Evolutionary conservation across 2,329 filamentous ascomycete genomes (phyloP).

Genomic region (Talaromyces piceae): DNA sequence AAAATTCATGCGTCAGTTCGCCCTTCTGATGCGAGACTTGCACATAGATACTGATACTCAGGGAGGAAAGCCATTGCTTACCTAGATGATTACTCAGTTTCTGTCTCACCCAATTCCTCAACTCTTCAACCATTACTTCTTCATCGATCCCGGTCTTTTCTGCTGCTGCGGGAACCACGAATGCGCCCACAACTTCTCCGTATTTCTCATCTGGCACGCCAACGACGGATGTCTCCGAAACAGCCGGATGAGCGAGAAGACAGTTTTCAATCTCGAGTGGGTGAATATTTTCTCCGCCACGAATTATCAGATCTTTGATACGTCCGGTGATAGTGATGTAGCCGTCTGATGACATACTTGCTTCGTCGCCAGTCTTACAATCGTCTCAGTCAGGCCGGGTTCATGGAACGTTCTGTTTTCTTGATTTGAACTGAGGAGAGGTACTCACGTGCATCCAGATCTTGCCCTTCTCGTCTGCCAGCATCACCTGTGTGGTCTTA

Average conservation of each 20-base stretch:
- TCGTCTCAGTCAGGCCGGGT: neutral
- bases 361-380: conserved; percentile 89
- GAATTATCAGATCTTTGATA: conserved; percentile 93
- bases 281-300: conserved; percentile 92
- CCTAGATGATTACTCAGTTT: conserved; percentile 64
- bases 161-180: conserved; percentile 53
- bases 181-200: conserved; percentile 81
- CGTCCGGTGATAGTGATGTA: conserved; percentile 84
- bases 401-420: neutral
- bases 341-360: conserved; percentile 70
- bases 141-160: conserved; percentile 25
- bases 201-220: conserved; percentile 75
- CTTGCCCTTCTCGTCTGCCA: conserved; percentile 48
- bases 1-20: neutral
- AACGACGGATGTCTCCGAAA: conserved; percentile 74
- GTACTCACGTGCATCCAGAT: conserved; percentile 67
- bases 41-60: neutral
- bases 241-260: conserved; percentile 61
- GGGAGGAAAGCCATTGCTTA: conserved; percentile 27
- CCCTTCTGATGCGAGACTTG: neutral
- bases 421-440: neutral
- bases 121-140: conserved; percentile 48
- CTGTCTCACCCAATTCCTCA: conserved; percentile 64
- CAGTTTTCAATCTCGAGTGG: conserved; percentile 89
- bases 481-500: conserved; percentile 62